These are phyloP conservation scores for Climacium dendroides DNA, from an alignment of 225 moss, liverwort and hornwort genomes.

Conservation along the genomic window DNA sequence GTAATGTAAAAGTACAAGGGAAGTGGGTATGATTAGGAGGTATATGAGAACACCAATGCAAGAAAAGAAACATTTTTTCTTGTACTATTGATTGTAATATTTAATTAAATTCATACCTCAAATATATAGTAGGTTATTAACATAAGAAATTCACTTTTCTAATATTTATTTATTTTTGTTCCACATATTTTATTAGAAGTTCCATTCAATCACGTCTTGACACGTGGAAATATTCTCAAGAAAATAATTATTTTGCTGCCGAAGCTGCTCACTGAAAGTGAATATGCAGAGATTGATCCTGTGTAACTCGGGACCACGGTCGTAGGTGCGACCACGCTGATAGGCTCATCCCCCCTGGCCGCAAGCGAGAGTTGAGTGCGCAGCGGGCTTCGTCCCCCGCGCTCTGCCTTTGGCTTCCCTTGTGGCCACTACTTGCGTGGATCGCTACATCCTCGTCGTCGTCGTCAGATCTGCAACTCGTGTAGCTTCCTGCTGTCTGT, in stretches of 20 bases:
- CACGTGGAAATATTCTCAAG: fast-evolving
- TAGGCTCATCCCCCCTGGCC: not conserved
- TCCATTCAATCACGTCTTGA: not conserved
- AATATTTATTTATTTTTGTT: not conserved
- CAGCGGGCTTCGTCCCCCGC: not conserved
- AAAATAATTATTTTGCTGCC: not conserved
- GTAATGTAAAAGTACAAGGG: not conserved
- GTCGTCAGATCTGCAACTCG: not conserved
- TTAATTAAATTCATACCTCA: too few relatives aligned
- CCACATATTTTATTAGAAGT: too few relatives aligned
- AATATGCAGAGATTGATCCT: too few relatives aligned
- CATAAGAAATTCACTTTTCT: not conserved
- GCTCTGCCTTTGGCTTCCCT: not conserved
- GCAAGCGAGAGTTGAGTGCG: not conserved
- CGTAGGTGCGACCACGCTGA: not conserved
- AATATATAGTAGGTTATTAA: fast-evolving
- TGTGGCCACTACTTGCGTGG: not conserved
- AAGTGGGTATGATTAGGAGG: fast-evolving
- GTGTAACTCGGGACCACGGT: not conserved
- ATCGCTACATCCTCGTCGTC: not conserved
- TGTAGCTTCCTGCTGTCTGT: not conserved
- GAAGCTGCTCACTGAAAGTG: not conserved
- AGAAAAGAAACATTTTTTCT: too few relatives aligned
- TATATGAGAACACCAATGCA: not conserved
- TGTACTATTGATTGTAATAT: too few relatives aligned